Percentiles rank a stretch among this genome's conserved stretches.
Conservation (phyloP, 768 basidiomycete species). For the Leccinum pellstonianum region DNA sequence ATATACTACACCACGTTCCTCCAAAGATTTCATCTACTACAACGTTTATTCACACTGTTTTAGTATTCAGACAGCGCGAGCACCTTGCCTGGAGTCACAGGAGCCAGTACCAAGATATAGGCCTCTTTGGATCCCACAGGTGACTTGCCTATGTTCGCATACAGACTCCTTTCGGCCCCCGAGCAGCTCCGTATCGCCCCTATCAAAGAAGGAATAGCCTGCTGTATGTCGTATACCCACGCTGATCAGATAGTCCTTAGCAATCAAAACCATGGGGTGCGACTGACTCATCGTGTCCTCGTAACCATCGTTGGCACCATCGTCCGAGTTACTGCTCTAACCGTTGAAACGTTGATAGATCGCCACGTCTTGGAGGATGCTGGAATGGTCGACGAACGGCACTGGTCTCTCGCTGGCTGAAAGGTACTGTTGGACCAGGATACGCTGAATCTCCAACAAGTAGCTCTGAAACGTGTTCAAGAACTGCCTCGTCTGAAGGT, state of each 20-base stretch:
- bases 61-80: conserved; percentile 36
- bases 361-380: conserved; percentile 72
- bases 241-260: conserved; percentile 9
- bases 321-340: conserved; percentile 36
- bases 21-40: neutral
- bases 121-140: neutral
- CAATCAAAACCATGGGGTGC: neutral
- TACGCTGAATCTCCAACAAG: conserved; percentile 74
- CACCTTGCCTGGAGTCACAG: conserved; percentile 28
- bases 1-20: conserved; percentile 3
- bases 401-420: conserved; percentile 81
- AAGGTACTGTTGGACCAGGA: conserved; percentile 76
- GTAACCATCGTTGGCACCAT: conserved; percentile 44
- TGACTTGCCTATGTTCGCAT: conserved; percentile 61
- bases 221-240: conserved; percentile 37
- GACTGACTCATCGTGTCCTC: conserved; percentile 62
- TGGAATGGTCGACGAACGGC: conserved; percentile 78
- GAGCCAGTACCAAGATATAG: conserved; percentile 5
- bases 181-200: conserved; percentile 66
- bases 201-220: conserved; percentile 85
- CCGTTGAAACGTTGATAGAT: conserved; percentile 53
- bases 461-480: conserved; percentile 83
- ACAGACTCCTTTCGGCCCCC: conserved; percentile 59
- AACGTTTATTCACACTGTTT: neutral
- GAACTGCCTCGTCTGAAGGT: conserved; percentile 89